Percentiles rank a stretch among this genome's conserved stretches.
These are phyloP conservation scores for Yamadazyma sp. DNA, from an alignment of 805 yeast species.

Conservation along the genomic window DNA sequence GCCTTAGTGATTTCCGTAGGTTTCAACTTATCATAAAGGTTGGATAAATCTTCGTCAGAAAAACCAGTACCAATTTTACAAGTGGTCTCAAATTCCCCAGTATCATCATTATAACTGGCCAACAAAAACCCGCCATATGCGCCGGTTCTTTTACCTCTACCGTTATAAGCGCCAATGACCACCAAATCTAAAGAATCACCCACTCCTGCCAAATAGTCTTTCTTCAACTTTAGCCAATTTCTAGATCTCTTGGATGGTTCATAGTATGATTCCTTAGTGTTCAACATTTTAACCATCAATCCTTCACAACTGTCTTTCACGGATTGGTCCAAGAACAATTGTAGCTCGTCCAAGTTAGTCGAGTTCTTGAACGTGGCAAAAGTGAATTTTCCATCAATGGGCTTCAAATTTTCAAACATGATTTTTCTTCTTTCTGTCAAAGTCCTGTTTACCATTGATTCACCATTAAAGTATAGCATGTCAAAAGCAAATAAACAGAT, in stretches of 20 bases:
- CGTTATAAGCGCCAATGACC: slow-evolving; percentile 91
- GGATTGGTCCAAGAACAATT: slow-evolving; percentile 81
- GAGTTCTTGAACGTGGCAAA: slow-evolving; percentile 78
- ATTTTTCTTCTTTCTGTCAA: slow-evolving; percentile 68
- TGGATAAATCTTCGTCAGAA: slow-evolving; percentile 73
- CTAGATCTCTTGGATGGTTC: slow-evolving; percentile 95
- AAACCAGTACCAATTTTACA: slow-evolving; percentile 98
- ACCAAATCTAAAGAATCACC: slow-evolving; percentile 95
- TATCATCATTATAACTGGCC: slow-evolving; percentile 86
- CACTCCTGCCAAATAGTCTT: slow-evolving; percentile 91
- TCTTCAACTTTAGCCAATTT: slow-evolving; percentile 93
- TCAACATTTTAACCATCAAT: slow-evolving; percentile 87
- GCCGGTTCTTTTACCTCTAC: slow-evolving; percentile 93
- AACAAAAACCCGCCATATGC: slow-evolving; percentile 91
- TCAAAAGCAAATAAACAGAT: slow-evolving; percentile 95
- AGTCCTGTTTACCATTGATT: slow-evolving; percentile 64
- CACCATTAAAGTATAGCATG: slow-evolving; percentile 70
- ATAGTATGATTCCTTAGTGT: slow-evolving; percentile 77
- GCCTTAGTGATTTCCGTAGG: slow-evolving; percentile 67
- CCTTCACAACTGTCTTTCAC: slow-evolving; percentile 93
- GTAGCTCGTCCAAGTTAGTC: slow-evolving; percentile 70
- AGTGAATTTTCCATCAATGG: slow-evolving; percentile 73
- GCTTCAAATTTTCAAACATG: slow-evolving; percentile 54
- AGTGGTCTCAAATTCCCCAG: slow-evolving; percentile 91
- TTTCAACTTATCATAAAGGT: slow-evolving; percentile 57